Base-by-base conservation (phyloP, 2,329 filamentous ascomycete genomes). In the Neoarthrinium moseri region DNA sequence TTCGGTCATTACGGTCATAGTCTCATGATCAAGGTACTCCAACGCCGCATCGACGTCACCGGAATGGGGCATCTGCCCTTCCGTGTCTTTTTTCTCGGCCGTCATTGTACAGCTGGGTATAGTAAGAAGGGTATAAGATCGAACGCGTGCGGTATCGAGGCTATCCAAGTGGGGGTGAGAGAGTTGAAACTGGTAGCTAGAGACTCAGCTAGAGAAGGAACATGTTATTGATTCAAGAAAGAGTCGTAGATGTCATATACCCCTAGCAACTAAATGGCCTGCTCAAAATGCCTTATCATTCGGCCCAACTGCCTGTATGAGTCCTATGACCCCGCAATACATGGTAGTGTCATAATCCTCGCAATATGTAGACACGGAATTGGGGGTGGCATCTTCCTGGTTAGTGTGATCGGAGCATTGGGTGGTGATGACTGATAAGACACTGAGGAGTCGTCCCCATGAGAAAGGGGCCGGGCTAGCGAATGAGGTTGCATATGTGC, bases 11-110 rank as follows among this genome's bases (percentile, higher is more conserved):
- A 42, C 37, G 7, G 45, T 47, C 3, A 43, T 47, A 20, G 35
- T 45, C 38, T 56, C 53, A 29, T 48, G 47, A 23, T 52, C 49
- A 17, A 57, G 50, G 43, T 56, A 57, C 17, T 55, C 54, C 11
- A 57, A 49, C 5, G 55, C 55, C 15, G 54, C 55, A 41, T 57
- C 55, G 15, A 51, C 52, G 42, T 57, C 54, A 18, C 43, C 27
- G 3, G 29, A 21, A 26, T 50, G 47, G 35, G 49, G 49, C 24
- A 20, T 21, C 29, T 52, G 50, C 46, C 41, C 47, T 36, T 48
- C 47, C 12, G 29, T 24, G 18, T 51, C 48, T 8, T n/a, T 24
- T 38, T 52, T 55, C 18, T 53, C 44, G 21, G 26, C 21, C 13
- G 46, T 49, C 51, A 53, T 54, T 6, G 13, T 40, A 12, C 18